phyloP scores from a whole-genome alignment of 1,139 yeast species.

The Blastobotrys niveus region DNA sequence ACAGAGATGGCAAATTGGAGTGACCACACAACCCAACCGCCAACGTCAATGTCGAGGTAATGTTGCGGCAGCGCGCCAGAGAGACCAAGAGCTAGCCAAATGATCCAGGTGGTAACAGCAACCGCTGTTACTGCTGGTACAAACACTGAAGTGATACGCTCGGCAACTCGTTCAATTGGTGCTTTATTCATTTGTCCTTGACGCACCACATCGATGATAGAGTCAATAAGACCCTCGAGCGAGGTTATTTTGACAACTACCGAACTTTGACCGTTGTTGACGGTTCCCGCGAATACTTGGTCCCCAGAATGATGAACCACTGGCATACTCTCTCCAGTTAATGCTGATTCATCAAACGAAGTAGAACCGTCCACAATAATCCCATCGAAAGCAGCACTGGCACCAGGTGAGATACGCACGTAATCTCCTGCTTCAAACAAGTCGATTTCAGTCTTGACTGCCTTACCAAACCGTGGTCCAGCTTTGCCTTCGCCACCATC shows the following conservation, averaged over 20 bases:
- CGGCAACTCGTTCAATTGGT: slow-evolving; percentile 69
- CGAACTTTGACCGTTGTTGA: slow-evolving; percentile 53
- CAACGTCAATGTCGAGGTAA: slow-evolving; percentile 59
- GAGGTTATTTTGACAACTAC: slow-evolving; percentile 55
- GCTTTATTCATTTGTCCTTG: slow-evolving; percentile 71
- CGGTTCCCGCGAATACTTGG: slow-evolving; percentile 67
- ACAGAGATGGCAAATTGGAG: slow-evolving; percentile 72
- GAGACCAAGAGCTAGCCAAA: slow-evolving; percentile 59
- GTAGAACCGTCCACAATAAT: slow-evolving; percentile 52
- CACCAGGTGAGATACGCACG: slow-evolving; percentile 57
- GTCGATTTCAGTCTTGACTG: slow-evolving; percentile 43
- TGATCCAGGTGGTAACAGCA: slow-evolving; percentile 59
- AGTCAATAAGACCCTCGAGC: slow-evolving; percentile 60
- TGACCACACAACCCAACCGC: slow-evolving; percentile 77
- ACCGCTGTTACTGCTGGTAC: slow-evolving; percentile 61
- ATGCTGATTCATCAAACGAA: slow-evolving; percentile 68
- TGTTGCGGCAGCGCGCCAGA: slow-evolving; percentile 48
- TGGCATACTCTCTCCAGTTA: slow-evolving; percentile 73
- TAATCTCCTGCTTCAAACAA: slow-evolving; percentile 59
- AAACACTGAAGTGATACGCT: slow-evolving; percentile 61
- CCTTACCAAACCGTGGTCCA: slow-evolving; percentile 16
- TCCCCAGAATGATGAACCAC: slow-evolving; percentile 57
- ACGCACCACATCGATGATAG: slow-evolving; percentile 62
- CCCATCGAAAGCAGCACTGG: slow-evolving; percentile 69
- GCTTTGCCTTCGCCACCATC: too few species aligned